Evolutionary conservation across 192 early-diverging fungal genomes (phyloP).

Genomic region (Coemansia sp.): DNA sequence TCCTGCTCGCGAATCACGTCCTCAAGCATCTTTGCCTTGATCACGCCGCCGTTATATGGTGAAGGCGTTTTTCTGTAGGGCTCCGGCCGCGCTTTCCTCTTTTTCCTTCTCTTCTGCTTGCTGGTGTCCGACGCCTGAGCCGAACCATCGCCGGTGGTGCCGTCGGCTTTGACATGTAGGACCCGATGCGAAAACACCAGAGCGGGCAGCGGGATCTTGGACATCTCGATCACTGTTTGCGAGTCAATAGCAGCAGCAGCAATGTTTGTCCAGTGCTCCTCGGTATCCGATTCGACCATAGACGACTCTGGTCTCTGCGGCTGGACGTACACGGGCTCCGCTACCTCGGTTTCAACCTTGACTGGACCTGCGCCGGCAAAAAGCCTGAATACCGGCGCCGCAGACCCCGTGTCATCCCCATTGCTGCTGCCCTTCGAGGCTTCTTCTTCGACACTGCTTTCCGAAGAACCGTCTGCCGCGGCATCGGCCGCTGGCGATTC

Average conservation of each 20-base stretch:
- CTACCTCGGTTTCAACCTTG: conserved; percentile 30
- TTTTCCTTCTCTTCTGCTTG: conserved; percentile 7
- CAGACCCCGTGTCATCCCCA: background rate
- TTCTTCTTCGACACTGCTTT: background rate
- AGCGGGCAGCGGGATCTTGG: conserved; percentile 27
- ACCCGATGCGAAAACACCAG: conserved; percentile 35
- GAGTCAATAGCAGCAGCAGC: conserved; percentile 36
- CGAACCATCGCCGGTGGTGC: background rate
- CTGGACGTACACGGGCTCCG: conserved; percentile 18
- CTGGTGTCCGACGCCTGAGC: background rate
- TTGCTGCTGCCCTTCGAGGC: background rate
- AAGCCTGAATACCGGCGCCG: conserved; percentile 33
- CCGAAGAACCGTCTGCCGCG: background rate
- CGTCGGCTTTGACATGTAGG: conserved; percentile 23
- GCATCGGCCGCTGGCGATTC: background rate
- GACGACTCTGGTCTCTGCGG: conserved; percentile 28
- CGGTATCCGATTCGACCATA: conserved; percentile 42
- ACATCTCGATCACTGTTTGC: conserved; percentile 14
- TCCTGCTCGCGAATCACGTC: conserved; percentile 44
- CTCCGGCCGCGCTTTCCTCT: conserved; percentile 2
- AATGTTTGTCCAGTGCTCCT: conserved; percentile 44
- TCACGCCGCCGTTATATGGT: conserved; percentile 42
- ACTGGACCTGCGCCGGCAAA: conserved; percentile 42
- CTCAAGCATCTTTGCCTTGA: conserved; percentile 36
- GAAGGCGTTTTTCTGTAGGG: conserved; percentile 26